Base-by-base conservation (phyloP, 306 rosid species). In the Ceratonia siliqua region DNA sequence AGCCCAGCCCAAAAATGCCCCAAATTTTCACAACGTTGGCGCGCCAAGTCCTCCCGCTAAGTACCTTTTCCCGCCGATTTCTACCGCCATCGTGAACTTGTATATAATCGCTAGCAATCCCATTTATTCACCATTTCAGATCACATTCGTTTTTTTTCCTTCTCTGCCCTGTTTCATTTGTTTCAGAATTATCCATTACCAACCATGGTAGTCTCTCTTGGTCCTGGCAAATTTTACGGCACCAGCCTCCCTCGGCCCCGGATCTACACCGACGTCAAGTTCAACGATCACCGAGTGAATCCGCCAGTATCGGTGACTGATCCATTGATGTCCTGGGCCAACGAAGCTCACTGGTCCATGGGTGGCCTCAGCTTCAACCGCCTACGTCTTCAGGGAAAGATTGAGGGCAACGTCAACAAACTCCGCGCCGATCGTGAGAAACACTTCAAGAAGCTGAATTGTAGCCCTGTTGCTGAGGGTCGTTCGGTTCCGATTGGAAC, bases 291-390 rank as follows among this genome's bases (percentile, higher is more conserved):
- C 42, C 92, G 96, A 2, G 86, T 94, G 3, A 88, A 94, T 49
- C 99, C 95, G 0, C 97, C 96, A 0, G 8, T 41, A 1, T 38
- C 95, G 36, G 88, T 94, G 22, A 36, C 62, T 27, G 96, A 89
- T 30, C 91, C 96, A 0, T 22, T 94, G 1, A 79, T 94, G 57
- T 82, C 85, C 0, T 92, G 99, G 96, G 96, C 97, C 64, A 27
- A 79, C n/a, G 91, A 92, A 65, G 98, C 99, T 52, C 96, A 94
- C 83, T 94, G 99, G 96, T 86, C 97, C 75, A 92, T 94, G 97
- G 99, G 97, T 0, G 97, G 99, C 5, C 86, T 92, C 61, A 83
- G 84, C 82, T 75, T 77, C 87, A 85, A 82, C 33, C 96, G 96
- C 76, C 86, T 92, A 54, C 87, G 95, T 3, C 84, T 88, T 33